Base-by-base conservation (phyloP, 2,329 filamentous ascomycete species). In the Proliferodiscus dingleyae region DNA sequence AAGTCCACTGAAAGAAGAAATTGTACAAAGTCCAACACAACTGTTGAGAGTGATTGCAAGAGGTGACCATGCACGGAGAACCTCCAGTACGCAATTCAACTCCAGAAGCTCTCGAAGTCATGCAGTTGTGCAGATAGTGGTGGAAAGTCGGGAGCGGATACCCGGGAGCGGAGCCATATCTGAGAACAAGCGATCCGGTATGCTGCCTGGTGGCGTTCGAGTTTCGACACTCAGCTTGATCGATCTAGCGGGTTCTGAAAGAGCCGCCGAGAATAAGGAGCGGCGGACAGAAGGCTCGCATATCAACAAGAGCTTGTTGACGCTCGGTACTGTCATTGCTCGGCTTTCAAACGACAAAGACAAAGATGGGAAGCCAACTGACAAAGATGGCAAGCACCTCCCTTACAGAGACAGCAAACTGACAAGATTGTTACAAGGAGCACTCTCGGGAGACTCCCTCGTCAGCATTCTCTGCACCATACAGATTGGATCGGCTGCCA, bases 401-500 rank as follows among this genome's bases (percentile, higher is more conserved):
- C 93, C 93, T 2, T 98, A 97, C 67, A 80, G 93, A 64, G 93
- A 98, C 70, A 97, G 90, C 75, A 98, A 98, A 67, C 80, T 98
- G 57, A 98, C 93, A 9, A 79, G 93, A 58, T 72, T 98, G 50
- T 73, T 98, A 29, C 93, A 98, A 68, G 88, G 89, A 32, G 93
- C 93, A 3, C 71, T 98, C 30, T 95, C 91, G 0, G 93, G 93
- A 40, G 87, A 91, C 64, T 95, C 93, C 2, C 77, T 98, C 11
- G 89, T 98, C 60, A 97, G 91, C 61, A 98, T 98, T 62, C 81
- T 98, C 16, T 98, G 93, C 64, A 98, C 93, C 0, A 93, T 98
- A 44, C 87, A 95, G 62, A 85, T 94, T 37, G 88, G 88, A n/a
- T 75, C 85, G 1, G 78, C 80, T 10, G 84, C 85, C 18, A 89